Evolutionary conservation across 176 grass and related monocot species (phyloP).

Genomic region (Oryza brachyantha): DNA sequence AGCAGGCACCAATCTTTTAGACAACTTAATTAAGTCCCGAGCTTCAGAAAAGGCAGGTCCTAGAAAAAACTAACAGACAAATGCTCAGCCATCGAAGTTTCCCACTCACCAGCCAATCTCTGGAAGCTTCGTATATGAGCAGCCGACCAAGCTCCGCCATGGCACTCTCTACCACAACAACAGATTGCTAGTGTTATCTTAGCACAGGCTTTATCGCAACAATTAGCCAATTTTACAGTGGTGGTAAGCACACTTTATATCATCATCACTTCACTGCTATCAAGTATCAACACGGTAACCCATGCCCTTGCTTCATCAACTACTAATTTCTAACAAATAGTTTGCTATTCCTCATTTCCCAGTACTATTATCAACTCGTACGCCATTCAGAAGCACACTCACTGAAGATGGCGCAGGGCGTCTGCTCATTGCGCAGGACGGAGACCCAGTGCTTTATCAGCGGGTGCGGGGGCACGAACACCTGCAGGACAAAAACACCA

Average conservation of each 20-base stretch:
- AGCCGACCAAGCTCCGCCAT: constrained; percentile 93
- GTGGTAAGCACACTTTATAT: neutral
- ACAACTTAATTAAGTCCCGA: neutral
- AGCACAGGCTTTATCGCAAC: neutral
- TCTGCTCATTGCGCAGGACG: constrained; percentile 95
- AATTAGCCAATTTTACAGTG: neutral
- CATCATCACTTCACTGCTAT: neutral
- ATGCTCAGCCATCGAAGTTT: constrained; percentile 13
- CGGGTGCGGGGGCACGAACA: constrained; percentile 94
- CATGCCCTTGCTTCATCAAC: neutral
- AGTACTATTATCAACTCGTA: neutral
- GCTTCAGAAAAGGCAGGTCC: neutral
- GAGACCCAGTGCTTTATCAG: constrained; percentile 97
- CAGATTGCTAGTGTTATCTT: neutral
- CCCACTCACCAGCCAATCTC: constrained; percentile 92
- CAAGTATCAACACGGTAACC: neutral
- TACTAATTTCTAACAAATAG: neutral
- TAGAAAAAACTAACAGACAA: neutral
- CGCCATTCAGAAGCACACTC: constrained; percentile 38
- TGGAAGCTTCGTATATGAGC: constrained; percentile 92
- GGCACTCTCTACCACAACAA: constrained; percentile 67
- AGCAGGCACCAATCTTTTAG: neutral
- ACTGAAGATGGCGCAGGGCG: constrained; percentile 89
- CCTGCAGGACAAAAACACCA: constrained; percentile 43
- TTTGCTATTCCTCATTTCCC: neutral